Evolutionary conservation across 495 filamentous ascomycete genomes (phyloP), one percentile per base, ranked within the genome.

Genomic region (Tricharina praecox): DNA sequence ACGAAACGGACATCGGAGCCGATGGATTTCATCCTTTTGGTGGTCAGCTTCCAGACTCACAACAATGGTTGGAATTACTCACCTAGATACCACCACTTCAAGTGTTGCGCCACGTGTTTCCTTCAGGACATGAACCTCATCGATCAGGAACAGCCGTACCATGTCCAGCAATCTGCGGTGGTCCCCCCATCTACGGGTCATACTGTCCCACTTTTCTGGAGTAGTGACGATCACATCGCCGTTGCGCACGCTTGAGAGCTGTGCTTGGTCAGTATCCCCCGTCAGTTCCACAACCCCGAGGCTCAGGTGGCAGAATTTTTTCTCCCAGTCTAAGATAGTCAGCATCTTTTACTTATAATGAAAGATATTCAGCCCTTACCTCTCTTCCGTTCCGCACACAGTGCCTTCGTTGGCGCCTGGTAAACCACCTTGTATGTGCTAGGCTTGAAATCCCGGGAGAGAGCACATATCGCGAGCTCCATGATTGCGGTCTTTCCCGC

Each of bases 201-300:
- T 81, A 49, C 85, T 93, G 63, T 97, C 90, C 90, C 90, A 97
- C 61, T 97, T 97, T 63, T 97, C 90, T 0, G 90, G 90, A 0
- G 90, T 97, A 0, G 90, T 96, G 41, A 97, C 78, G 49, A 97
- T 93, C 48, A 97, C 85, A 43, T 79, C 81, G 28, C 87, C 88
- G 54, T 67, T 76, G 45, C 85, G 79, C 10, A 94, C 81, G 49
- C 71, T 76, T 36, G 68, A 69, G 49, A 93, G 67, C 53, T 93
- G 79, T 1, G 67, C 64, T 46, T 76, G 68, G 37, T 87, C 82
- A 0, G 88, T 93, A 62, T 97, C 90, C 10, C 90, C 90, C 0
- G 90, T 97, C 47, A 96, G 67, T 60, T 94, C 86, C 7, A 80
- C 79, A 62, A 85, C 93, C 47, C 71, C 66, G 9, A 94, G 64